phyloP scores from a whole-genome alignment of 495 filamentous ascomycete species.

The Neurospora sp. region DNA sequence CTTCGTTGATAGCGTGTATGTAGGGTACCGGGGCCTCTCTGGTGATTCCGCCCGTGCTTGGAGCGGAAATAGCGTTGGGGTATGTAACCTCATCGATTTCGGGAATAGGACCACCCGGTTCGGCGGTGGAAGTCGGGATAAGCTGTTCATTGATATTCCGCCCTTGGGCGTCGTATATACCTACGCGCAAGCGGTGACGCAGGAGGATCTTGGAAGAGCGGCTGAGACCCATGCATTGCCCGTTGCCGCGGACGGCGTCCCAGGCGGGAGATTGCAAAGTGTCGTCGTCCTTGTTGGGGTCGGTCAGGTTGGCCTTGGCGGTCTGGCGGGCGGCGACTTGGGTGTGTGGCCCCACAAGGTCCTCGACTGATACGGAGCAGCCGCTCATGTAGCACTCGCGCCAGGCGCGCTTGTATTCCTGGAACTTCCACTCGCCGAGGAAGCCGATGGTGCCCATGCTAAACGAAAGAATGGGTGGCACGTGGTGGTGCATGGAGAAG shows the following conservation, averaged over 20 bases:
- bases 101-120: conserved; percentile 27
- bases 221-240: conserved; percentile 68
- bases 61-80: not conserved
- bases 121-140: conserved; percentile 32
- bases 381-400: conserved; percentile 91
- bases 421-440: conserved; percentile 91
- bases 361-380: conserved; percentile 43
- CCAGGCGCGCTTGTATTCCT: conserved; percentile 81
- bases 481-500: conserved; percentile 69
- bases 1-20: conserved; percentile 88
- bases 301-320: not conserved
- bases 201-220: conserved; percentile 71
- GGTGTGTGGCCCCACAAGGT: conserved; percentile 35
- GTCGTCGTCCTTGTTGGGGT: not conserved
- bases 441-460: conserved; percentile 96
- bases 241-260: conserved; percentile 68
- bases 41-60: not conserved
- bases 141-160: conserved; percentile 37
- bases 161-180: conserved; percentile 59
- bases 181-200: conserved; percentile 75
- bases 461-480: conserved; percentile 89
- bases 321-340: conserved; percentile 21
- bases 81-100: not conserved
- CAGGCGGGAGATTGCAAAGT: conserved; percentile 32
- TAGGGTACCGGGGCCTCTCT: conserved; percentile 17